These are phyloP conservation scores for Fusarium drepaniforme DNA, from an alignment of 2,329 filamentous ascomycete genomes.

Conservation along the genomic window DNA sequence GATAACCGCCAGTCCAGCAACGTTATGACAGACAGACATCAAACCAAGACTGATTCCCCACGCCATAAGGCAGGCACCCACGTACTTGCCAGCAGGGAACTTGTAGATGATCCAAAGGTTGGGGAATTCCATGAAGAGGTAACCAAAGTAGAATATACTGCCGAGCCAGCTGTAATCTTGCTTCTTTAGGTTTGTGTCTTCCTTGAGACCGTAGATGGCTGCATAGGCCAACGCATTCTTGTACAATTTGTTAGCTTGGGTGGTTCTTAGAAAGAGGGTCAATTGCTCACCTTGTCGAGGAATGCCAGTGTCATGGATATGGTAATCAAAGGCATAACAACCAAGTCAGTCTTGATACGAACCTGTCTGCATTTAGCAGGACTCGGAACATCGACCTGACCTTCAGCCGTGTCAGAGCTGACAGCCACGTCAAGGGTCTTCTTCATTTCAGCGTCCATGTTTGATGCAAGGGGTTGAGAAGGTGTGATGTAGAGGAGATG, in stretches of 20 bases:
- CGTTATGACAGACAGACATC: constrained; percentile 38
- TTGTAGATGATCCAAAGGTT: constrained; percentile 39
- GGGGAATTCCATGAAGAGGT: constrained; percentile 62
- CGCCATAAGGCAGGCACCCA: constrained; percentile 26
- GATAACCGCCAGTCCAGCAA: constrained; percentile 38
- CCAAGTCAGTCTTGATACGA: not conserved
- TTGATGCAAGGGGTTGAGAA: not conserved
- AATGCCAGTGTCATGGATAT: not conserved
- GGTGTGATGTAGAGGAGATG: not conserved
- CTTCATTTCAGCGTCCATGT: not conserved
- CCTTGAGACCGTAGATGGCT: constrained; percentile 21
- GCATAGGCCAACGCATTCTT: constrained; percentile 6
- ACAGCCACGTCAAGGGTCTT: not conserved
- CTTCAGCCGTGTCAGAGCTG: not conserved
- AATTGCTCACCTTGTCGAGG: not conserved
- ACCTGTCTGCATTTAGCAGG: not conserved
- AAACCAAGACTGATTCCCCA: constrained; percentile 34
- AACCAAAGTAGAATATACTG: constrained; percentile 55
- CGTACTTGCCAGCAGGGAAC: constrained; percentile 21
- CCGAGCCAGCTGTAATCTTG: constrained; percentile 74
- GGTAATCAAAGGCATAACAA: not conserved
- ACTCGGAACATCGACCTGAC: not conserved
- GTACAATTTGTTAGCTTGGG: not conserved
- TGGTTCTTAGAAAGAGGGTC: fast-evolving
- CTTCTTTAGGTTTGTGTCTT: constrained; percentile 41